Evolutionary conservation across 768 basidiomycete genomes (phyloP).

Genomic region (Tulasnella sp.): DNA sequence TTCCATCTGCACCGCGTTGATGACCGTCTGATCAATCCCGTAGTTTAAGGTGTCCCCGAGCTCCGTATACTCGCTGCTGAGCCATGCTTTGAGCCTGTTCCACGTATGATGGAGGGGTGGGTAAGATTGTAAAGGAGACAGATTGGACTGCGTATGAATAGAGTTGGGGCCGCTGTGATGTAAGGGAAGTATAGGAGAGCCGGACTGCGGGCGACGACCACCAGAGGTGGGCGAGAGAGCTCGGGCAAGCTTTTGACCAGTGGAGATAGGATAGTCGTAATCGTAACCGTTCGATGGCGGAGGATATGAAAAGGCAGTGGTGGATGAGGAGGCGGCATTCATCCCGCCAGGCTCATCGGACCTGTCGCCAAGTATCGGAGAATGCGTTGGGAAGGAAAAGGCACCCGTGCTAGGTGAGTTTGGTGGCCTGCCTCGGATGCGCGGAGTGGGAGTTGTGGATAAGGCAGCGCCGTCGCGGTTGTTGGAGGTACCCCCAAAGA

Average conservation of each 20-base stretch:
- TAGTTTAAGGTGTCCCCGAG: constrained; percentile 94
- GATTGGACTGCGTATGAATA: constrained; percentile 15
- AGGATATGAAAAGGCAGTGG: constrained; percentile 65
- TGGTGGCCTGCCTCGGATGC: constrained; percentile 54
- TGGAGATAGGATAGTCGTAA: constrained; percentile 44
- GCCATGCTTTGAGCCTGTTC: constrained; percentile 81
- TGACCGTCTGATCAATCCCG: constrained; percentile 78
- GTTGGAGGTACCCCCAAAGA: constrained; percentile 29
- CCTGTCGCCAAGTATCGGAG: constrained; percentile 48
- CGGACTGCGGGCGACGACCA: constrained; percentile 32
- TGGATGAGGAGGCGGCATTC: constrained; percentile 54
- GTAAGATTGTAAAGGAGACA: constrained; percentile 53
- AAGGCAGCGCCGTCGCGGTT: constrained; percentile 30
- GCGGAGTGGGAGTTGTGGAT: constrained; percentile 31
- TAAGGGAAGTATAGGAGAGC: constrained; percentile 62
- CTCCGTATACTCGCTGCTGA: constrained; percentile 86
- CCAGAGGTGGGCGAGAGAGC: constrained; percentile 41
- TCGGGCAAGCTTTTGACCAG: constrained; percentile 12
- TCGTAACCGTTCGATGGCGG: constrained; percentile 66
- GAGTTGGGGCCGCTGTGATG: constrained; percentile 55
- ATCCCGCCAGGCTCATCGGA: constrained; percentile 39
- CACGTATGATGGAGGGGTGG: constrained; percentile 84
- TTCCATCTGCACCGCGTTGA: constrained; percentile 79
- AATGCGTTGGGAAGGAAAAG: constrained; percentile 79
- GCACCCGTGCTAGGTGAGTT: constrained; percentile 84